These are phyloP conservation scores for Penicillium brasilianum DNA, from an alignment of 2,329 filamentous ascomycete genomes.

Conservation along the genomic window DNA sequence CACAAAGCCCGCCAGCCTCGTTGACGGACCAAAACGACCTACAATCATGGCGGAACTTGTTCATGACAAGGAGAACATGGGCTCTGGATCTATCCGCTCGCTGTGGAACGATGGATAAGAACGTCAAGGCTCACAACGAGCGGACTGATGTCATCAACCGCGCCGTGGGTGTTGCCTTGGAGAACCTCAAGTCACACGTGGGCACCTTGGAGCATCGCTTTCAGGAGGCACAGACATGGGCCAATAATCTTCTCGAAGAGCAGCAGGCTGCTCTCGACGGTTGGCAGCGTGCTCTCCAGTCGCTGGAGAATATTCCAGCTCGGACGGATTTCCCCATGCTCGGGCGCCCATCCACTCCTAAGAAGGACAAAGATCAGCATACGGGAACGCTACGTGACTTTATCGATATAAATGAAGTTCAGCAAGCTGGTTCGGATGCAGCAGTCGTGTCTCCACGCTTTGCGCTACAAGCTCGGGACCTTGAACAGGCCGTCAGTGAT, in stretches of 20 bases:
- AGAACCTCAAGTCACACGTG: constrained; percentile 65
- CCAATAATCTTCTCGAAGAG: constrained; percentile 50
- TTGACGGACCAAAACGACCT: constrained; percentile 80
- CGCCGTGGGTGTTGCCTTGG: constrained; percentile 81
- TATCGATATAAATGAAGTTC: constrained; percentile 74
- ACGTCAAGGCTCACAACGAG: constrained; percentile 60
- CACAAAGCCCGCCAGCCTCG: constrained; percentile 73
- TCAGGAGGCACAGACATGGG: constrained; percentile 53
- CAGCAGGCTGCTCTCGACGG: constrained; percentile 50
- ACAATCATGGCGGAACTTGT: constrained; percentile 85
- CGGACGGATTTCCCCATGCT: constrained; percentile 51
- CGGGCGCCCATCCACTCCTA: constrained; percentile 47
- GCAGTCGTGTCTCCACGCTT: constrained; percentile 65
- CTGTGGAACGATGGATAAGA: constrained; percentile 68
- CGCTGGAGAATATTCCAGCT: constrained; percentile 49
- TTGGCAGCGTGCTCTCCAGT: constrained; percentile 47
- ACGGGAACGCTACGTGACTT: constrained; percentile 73
- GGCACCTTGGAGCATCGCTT: constrained; percentile 52
- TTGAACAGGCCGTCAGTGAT: constrained; percentile 64
- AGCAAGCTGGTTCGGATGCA: constrained; percentile 71
- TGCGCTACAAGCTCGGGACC: constrained; percentile 61
- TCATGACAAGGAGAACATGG: constrained; percentile 81
- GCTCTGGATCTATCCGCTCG: constrained; percentile 71
- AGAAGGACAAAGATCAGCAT: constrained; percentile 49
- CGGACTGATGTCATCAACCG: constrained; percentile 65